A percentile compares a stretch with the other conserved stretches of the same genome.
These are phyloP conservation scores for Debaryomyces nepalensis DNA, from an alignment of 1,139 yeast species.

Conservation along the genomic window DNA sequence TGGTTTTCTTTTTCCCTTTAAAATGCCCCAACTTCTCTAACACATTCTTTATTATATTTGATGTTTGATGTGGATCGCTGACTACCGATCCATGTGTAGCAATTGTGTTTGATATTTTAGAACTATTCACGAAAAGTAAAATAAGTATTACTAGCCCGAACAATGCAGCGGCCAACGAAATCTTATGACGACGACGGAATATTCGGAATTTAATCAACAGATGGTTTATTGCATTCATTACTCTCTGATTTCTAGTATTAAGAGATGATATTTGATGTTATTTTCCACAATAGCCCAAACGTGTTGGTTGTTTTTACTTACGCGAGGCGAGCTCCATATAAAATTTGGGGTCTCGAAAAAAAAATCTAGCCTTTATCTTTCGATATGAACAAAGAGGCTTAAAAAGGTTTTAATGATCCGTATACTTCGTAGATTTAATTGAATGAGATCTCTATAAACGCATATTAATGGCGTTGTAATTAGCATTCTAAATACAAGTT, in stretches of 20 bases:
- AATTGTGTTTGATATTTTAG: constrained; percentile 4
- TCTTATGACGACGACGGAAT: constrained; percentile 8
- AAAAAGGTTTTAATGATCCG: too few relatives aligned
- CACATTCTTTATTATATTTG: not conserved
- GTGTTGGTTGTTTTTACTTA: not conserved
- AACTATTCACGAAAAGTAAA: constrained; percentile 4
- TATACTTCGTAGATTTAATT: too few relatives aligned
- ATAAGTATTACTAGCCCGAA: not conserved
- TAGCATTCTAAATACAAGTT: not conserved
- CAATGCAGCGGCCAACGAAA: constrained; percentile 4
- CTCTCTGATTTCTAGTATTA: not conserved
- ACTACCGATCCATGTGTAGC: constrained; percentile 10
- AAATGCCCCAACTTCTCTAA: not conserved
- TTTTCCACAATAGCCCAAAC: not conserved
- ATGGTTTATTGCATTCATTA: not conserved
- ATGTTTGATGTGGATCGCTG: constrained; percentile 19
- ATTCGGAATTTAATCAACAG: constrained; percentile 1
- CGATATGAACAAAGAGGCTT: too few relatives aligned
- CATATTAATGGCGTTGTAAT: too few relatives aligned
- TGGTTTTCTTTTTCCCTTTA: constrained; percentile 20
- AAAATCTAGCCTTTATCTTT: not conserved
- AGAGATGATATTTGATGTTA: not conserved
- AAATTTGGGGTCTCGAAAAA: not conserved
- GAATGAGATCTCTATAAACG: too few relatives aligned
- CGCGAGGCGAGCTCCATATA: not conserved